Evolutionary conservation across 179 eudicot genomes (phyloP).

Genomic region (Sideroxylon spinosum): DNA sequence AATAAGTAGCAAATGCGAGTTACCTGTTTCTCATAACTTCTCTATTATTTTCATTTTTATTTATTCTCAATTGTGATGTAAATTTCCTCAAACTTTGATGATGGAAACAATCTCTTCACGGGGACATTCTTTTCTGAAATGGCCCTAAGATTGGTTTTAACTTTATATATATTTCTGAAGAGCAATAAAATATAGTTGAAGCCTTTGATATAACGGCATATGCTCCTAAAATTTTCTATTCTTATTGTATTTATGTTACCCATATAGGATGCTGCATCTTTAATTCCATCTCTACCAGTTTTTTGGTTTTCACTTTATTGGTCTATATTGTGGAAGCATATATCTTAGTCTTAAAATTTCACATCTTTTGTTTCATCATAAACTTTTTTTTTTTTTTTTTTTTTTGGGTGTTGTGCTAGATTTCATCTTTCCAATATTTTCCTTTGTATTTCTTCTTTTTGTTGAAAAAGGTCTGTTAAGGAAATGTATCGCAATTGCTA

Average conservation of each 20-base stretch:
- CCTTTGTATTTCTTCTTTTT: no score
- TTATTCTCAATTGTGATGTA: constrained; percentile 30
- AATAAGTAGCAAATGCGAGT: no score
- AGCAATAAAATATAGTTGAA: neutral
- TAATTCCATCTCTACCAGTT: neutral
- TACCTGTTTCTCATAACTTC: constrained; percentile 1
- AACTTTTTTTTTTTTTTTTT: no score
- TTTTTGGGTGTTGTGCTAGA: no score
- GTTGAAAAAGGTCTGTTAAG: no score
- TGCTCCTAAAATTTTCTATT: neutral
- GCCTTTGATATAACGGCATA: neutral
- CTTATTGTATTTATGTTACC: neutral
- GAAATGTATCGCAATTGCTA: no score
- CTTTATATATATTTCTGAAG: neutral
- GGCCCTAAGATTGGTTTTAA: neutral
- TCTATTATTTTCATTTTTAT: neutral
- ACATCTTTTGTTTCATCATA: no score
- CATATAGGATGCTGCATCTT: neutral
- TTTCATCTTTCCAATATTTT: no score
- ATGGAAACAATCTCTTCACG: constrained; percentile 31
- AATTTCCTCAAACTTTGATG: constrained; percentile 32
- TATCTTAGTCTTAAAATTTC: neutral
- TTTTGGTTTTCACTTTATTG: constrained; percentile 1
- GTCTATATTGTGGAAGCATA: neutral
- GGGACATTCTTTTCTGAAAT: neutral